Evolutionary conservation across 805 yeast species (phyloP), one percentile per base, ranked within the genome.

Genomic region (Metschnikowia cubensis): DNA sequence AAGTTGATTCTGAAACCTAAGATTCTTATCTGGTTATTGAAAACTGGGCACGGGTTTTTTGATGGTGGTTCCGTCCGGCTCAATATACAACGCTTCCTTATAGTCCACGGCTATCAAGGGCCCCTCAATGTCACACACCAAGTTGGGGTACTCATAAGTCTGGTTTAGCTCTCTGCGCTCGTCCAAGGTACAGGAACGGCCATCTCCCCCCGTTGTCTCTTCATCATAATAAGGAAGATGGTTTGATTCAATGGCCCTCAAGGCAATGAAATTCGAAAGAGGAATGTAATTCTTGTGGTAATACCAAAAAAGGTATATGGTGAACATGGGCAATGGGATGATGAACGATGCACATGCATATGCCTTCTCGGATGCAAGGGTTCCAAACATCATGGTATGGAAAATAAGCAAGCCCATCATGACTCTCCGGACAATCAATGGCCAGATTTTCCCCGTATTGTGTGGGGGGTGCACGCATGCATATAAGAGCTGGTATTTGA

Each of bases 361-460:
- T 0, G 95, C 96, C 52, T 85, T 82, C 59, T 87, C 89, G 50
- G 89, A 77, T 0, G 88, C 90, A 52, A 92, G 74, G 0, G 95
- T 83, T 2, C 98, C 98, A 0, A 92, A 89, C 88, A 91, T 90
- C 11, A 96, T 89, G 51, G 92, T 69, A 63, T 94, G 99, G 66
- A 92, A 90, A 14, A 92, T 73, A 33, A 87, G 67, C 22, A 92
- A 68, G 0, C 98, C 98, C 50, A 89, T 63, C 49, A 87, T 81
- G 1, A 91, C 82, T 57, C 99, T 76, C 59, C 96, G 76, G 61
- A 87, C 86, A 2, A 92, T 84, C 44, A 90, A 73, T 0, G 97
- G 96, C 98, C 97, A 92, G 1, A 92, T 95, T 63, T 87, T 87
- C 1, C 98, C 99, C 0, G 97, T 94, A 0, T 97, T 90, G 68